Evolutionary conservation across 2,329 filamentous ascomycete genomes (phyloP), one percentile per base, ranked within the genome.

Genomic region (Verticillium dahliae): DNA sequence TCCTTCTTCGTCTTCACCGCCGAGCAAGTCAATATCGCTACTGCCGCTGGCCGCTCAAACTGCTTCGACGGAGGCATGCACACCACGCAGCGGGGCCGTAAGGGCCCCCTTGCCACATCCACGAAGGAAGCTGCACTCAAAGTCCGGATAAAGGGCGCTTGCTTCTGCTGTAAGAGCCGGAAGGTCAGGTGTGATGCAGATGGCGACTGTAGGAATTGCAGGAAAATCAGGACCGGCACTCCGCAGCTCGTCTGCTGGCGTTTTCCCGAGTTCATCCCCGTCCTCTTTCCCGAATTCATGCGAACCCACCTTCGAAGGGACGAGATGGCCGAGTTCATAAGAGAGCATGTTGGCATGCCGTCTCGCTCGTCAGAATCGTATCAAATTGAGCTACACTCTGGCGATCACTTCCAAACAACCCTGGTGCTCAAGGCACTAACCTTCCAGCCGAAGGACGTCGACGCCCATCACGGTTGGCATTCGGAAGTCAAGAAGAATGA

Each of bases 171-270:
- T 67, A 82, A 83, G 67, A 81, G 79, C 62, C 81, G 83, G 65
- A 86, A 86, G 69, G 83, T 86, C 60, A 82, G 80, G 69, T 85
- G 83, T 65, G 81, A 84, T 69, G 78, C 79, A 65, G 77, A 82
- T 66, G 74, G 83, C 56, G 82, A 83, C 0, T 86, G 83, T 72
- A 79, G 78, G 69, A 84, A 80, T 72, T 86, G 83, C 75, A 78
- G 76, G 66, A 82, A 83, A 70, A 76, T 85, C 60, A 76, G 77
- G 60, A 69, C 75, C 1, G 72, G 77, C 58, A 75, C 84, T 14
- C 82, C 83, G 1, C 80, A 83, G 66, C 78, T 82, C 22, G 75
- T 86, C 31, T 86, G 83, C 72, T 85, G 83, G 83, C 81, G 82
- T 68, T 85, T 86, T 62, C 75, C 78, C 50, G 82, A 85, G 68